A percentile compares a stretch with the other conserved stretches of the same genome.
phyloP scores from a whole-genome alignment of 306 rosid genomes.

The Ormosia emarginata region DNA sequence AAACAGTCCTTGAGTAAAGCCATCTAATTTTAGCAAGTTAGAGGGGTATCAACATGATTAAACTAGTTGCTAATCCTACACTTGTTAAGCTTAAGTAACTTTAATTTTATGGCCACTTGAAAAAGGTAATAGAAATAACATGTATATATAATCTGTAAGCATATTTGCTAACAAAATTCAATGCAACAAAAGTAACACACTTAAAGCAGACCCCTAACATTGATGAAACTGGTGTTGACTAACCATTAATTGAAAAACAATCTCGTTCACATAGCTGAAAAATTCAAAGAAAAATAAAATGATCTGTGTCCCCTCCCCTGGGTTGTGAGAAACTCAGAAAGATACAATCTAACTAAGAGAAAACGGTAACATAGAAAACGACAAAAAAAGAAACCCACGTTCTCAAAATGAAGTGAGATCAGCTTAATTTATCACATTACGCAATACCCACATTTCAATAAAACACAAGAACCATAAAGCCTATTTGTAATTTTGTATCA shows the following conservation, averaged over 20 bases:
- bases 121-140: not conserved
- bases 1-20: not conserved
- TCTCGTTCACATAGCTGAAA: not conserved
- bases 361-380: not conserved
- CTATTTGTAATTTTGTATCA: not conserved
- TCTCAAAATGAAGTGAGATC: constrained; percentile 7
- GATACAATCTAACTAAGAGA: not conserved
- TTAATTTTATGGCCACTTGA: not conserved
- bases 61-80: constrained; percentile 11
- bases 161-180: not conserved
- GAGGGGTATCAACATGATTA: not conserved
- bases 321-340: not conserved
- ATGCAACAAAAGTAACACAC: constrained; percentile 10
- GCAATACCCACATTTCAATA: not conserved
- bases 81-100: not conserved
- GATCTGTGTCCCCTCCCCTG: not conserved
- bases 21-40: not conserved
- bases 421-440: not conserved
- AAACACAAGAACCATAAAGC: not conserved
- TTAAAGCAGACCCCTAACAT: not conserved
- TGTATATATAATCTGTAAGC: not conserved
- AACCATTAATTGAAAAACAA: not conserved
- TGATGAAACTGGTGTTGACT: not conserved
- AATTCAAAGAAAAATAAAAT: not conserved
- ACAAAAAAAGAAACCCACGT: not conserved